These are phyloP conservation scores for Tetracladium setigerum DNA, from an alignment of 495 filamentous ascomycete genomes.

Conservation along the genomic window DNA sequence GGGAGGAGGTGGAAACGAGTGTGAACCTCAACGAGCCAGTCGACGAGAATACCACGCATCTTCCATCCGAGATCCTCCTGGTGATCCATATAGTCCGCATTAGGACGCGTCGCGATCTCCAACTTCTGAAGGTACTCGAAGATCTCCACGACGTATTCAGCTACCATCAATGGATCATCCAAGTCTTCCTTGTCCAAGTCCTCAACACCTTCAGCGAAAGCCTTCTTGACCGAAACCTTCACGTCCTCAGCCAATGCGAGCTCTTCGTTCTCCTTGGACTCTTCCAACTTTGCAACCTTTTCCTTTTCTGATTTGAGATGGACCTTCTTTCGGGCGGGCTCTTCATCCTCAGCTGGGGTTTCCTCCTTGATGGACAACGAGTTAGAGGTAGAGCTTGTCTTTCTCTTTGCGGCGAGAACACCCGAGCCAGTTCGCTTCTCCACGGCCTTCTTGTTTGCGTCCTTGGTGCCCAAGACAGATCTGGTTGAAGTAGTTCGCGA, in stretches of 20 bases:
- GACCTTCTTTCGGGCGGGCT: conserved; percentile 40
- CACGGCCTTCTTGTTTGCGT: conserved; percentile 51
- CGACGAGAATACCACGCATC: conserved; percentile 93
- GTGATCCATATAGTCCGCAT: conserved; percentile 87
- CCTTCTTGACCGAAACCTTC: conserved; percentile 25
- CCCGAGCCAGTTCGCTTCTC: conserved; percentile 73
- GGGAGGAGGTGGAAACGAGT: conserved; percentile 93
- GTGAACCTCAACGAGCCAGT: conserved; percentile 98
- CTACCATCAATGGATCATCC: conserved; percentile 93
- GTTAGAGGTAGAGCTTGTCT: conserved; percentile 43
- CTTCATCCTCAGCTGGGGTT: conserved; percentile 47
- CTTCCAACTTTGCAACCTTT: conserved; percentile 15
- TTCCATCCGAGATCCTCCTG: conserved; percentile 96
- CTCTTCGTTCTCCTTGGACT: conserved; percentile 10
- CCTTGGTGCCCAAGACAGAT: conserved; percentile 54
- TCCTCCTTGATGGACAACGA: conserved; percentile 53
- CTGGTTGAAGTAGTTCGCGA: conserved; percentile 56
- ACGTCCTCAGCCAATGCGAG: conserved; percentile 16
- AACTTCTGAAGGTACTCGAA: conserved; percentile 92
- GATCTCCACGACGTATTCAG: conserved; percentile 94
- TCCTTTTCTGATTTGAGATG: conserved; percentile 27
- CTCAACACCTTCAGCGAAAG: conserved; percentile 40
- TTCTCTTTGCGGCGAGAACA: conserved; percentile 57
- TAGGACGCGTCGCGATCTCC: conserved; percentile 75
- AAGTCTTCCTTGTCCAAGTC: conserved; percentile 80